Conservation (phyloP, 2,329 filamentous ascomycete species). For the Trichoderma sp. region DNA sequence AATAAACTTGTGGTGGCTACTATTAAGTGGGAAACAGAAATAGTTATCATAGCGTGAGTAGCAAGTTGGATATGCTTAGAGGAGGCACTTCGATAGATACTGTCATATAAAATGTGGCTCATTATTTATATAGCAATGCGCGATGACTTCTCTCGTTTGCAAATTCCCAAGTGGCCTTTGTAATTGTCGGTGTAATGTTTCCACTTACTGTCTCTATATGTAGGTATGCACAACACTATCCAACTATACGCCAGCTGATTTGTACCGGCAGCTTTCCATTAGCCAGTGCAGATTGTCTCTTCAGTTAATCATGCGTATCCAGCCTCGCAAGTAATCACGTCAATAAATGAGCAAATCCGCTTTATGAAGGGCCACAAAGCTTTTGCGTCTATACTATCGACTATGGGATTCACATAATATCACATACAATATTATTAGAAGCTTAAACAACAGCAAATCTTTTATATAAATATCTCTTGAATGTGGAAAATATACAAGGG, state of each 20-base stretch:
- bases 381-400: too few relatives aligned
- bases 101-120: neutral
- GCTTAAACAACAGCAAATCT: too few relatives aligned
- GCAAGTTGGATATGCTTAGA: neutral
- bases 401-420: too few relatives aligned
- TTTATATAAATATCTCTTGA: neutral
- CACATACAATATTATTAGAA: too few relatives aligned
- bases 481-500: neutral
- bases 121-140: neutral
- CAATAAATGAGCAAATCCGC: too few relatives aligned
- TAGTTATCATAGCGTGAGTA: neutral
- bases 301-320: neutral
- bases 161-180: neutral
- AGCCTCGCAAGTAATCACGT: neutral
- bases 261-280: neutral
- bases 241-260: neutral
- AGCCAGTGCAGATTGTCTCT: neutral
- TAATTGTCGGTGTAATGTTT: neutral
- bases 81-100: neutral
- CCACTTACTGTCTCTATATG: neutral
- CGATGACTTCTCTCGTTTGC: neutral
- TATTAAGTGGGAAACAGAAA: neutral
- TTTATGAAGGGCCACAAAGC: too few relatives aligned
- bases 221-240: neutral
- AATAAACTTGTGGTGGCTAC: neutral